Conservation (phyloP, 2,329 filamentous ascomycete genomes). For the Metarhizium sp. region DNA sequence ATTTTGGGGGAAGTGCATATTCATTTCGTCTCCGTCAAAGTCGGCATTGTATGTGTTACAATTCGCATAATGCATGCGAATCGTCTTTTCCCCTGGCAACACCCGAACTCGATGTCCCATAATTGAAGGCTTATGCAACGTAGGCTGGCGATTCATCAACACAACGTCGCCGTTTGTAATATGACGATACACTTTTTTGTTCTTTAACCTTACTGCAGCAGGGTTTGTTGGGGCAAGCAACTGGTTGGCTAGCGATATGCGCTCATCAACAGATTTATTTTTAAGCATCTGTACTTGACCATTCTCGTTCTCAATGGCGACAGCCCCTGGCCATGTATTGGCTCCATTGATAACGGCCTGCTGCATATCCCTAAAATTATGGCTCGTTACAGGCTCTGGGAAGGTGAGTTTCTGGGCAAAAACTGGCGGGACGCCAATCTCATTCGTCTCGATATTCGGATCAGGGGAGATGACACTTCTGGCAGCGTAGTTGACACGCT, state of each 20-base stretch:
- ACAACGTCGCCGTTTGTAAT: slow-evolving; percentile 95
- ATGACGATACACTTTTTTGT: slow-evolving; percentile 96
- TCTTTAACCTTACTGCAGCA: slow-evolving; percentile 46
- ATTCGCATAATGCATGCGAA: slow-evolving; percentile 99
- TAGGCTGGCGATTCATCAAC: slow-evolving; percentile 97
- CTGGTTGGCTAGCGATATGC: slow-evolving; percentile 83
- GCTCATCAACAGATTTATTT: slow-evolving; percentile 80
- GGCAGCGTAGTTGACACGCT: slow-evolving; percentile 96
- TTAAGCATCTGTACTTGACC: slow-evolving; percentile 83
- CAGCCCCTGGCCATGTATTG: slow-evolving; percentile 87
- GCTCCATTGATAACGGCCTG: slow-evolving; percentile 93
- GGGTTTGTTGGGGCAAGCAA: slow-evolving; percentile 65
- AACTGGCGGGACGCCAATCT: slow-evolving; percentile 96
- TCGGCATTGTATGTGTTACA: slow-evolving; percentile 99
- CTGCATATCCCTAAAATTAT: slow-evolving; percentile 94
- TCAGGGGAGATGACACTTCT: slow-evolving; percentile 97
- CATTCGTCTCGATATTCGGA: slow-evolving; percentile 97
- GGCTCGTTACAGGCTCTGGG: slow-evolving; percentile 91
- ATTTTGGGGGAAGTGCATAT: slow-evolving; percentile 99
- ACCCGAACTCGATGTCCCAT: slow-evolving; percentile 96
- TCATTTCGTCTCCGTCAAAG: slow-evolving; percentile 99
- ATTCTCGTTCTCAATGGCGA: slow-evolving; percentile 91
- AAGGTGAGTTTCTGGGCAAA: slow-evolving; percentile 95
- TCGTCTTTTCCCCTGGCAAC: slow-evolving; percentile 87
- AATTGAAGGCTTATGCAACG: slow-evolving; percentile 95